Evolutionary conservation across 306 rosid species (phyloP).

Genomic region (Fragaria iinumae): DNA sequence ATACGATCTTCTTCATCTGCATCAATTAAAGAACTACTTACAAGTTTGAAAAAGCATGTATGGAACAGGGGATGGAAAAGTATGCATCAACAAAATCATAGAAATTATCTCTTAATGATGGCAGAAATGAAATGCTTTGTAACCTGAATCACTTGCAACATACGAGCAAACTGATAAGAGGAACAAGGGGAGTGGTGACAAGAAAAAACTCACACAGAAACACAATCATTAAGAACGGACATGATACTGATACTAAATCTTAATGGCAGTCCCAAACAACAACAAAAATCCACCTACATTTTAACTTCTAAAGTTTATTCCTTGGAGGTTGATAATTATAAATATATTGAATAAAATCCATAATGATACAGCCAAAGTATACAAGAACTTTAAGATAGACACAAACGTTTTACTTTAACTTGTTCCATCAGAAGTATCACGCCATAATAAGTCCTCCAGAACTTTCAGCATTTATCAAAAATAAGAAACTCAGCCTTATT

Average conservation of each 20-base stretch:
- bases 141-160: not conserved
- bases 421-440: not conserved
- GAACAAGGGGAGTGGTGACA: not conserved
- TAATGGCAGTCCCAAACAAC: not conserved
- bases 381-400: not conserved
- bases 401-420: not conserved
- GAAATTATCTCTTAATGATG: not conserved
- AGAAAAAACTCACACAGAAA: not conserved
- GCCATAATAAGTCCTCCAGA: not conserved
- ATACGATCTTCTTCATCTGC: conserved; percentile 70
- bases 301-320: not conserved
- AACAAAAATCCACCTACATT: not conserved
- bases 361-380: not conserved
- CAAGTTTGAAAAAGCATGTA: not conserved
- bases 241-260: not conserved
- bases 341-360: no score
- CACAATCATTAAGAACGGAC: conserved; percentile 9
- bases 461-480: not conserved
- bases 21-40: conserved; percentile 24
- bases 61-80: not conserved
- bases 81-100: not conserved
- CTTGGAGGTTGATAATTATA: not conserved
- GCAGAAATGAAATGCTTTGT: not conserved
- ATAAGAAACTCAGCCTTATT: not conserved
- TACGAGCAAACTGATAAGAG: not conserved